Base-by-base conservation (phyloP, 2,329 filamentous ascomycete genomes). In the Colletotrichum liriopes region DNA sequence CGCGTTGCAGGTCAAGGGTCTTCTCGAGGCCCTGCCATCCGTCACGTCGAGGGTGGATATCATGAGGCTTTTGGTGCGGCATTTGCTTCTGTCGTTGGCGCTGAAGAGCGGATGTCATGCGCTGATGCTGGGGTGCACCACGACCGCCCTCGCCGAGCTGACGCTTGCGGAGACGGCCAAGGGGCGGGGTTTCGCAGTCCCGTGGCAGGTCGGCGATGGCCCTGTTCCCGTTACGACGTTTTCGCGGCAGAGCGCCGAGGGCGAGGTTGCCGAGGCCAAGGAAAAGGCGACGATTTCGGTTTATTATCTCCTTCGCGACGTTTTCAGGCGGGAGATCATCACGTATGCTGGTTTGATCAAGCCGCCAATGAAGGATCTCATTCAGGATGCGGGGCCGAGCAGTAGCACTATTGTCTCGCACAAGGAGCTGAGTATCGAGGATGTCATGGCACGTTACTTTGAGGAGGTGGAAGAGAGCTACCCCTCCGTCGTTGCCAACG, bases 401-500 rank as follows among this genome's bases (percentile, higher is more conserved):
- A 71, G 78, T 72, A 75, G 69, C 23, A 80, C 81, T 62, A 81
- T 93, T 78, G 82, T 91, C 3, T 93, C 89, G 41, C 91, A 93
- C 76, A 93, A 92, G 79, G 92, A 94, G 75, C 88, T 94, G 56
- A 97, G 94, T 56, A 98, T 99, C 77, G 95, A 98, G 79, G 93
- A 95, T 76, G 89, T 99, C 65, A 95, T 98, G 92, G 85, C 88
- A 70, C 92, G 94, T 69, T 99, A 98, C 81, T 98, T 99, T 78
- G 90, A 91, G 75, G 92, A 91, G 51, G 94, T 98, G 20, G 95
- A 98, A 79, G 90, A 91, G 75, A 93, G 93, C 71, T 98, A 97
- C 78, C 94, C 95, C 3, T 94, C 93, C 67, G 94, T 98, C 67
- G 95, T 99, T 75, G 93, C 95, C 41, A 99, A 99, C 80, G 96